Evolutionary conservation across 148 eudicot genomes (phyloP).

Genomic region (Chenopodium album): DNA sequence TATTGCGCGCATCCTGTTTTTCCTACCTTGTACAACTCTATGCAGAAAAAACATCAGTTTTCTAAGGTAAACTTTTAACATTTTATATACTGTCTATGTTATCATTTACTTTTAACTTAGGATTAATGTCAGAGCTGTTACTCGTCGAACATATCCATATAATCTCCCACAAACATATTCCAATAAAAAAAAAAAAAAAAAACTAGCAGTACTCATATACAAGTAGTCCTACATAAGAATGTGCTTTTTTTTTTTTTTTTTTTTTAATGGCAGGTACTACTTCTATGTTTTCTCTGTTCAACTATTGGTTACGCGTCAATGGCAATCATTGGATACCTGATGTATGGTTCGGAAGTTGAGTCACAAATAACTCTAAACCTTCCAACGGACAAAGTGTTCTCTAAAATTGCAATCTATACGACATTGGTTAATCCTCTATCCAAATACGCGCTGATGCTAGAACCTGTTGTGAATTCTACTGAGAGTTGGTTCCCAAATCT

Average conservation of each 20-base stretch:
- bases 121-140: no score
- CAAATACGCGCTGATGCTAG: constrained; percentile 45
- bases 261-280: constrained; percentile 33
- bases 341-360: constrained; percentile 44
- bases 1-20: constrained; percentile 38
- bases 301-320: constrained; percentile 39
- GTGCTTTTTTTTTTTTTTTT: no score
- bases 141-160: no score
- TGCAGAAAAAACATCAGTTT: constrained; percentile 39
- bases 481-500: constrained; percentile 31
- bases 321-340: constrained; percentile 43
- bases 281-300: constrained; percentile 37
- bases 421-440: constrained; percentile 44
- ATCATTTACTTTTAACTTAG: no score
- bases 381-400: constrained; percentile 35
- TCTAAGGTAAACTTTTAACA: constrained; percentile 32
- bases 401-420: constrained; percentile 45
- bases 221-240: neutral
- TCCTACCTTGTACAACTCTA: constrained; percentile 47
- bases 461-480: constrained; percentile 37
- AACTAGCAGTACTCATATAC: neutral
- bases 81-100: no score
- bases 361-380: constrained; percentile 47
- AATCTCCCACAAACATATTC: no score
- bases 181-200: no score